phyloP scores from a whole-genome alignment of 306 rosid genomes.

The Vigna angularis region DNA sequence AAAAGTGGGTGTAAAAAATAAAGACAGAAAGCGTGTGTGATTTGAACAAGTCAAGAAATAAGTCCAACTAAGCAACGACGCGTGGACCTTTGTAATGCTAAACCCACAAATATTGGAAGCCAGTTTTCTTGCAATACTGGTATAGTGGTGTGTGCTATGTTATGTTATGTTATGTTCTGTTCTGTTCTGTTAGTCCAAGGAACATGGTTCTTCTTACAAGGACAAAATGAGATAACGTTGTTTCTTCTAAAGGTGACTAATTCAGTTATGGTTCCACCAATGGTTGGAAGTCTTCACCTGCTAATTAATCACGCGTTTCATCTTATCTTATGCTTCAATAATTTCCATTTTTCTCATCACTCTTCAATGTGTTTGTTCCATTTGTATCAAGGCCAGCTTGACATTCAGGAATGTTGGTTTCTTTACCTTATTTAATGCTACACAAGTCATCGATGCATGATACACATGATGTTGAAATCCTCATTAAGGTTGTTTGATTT shows the following conservation, averaged over 20 bases:
- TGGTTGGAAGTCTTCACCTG: conserved; percentile 31
- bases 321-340: not conserved
- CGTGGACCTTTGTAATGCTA: conserved; percentile 60
- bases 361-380: conserved; percentile 1
- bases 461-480: conserved; percentile 46
- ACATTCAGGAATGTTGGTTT: conserved; percentile 39
- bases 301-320: conserved; percentile 7
- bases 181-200: conserved; percentile 29
- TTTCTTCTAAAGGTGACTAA: conserved; percentile 41
- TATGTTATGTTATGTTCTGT: not conserved
- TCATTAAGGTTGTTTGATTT: not conserved
- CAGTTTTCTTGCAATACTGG: conserved; percentile 55
- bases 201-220: conserved; percentile 21
- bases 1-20: conserved; percentile 10
- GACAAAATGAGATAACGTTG: conserved; percentile 11
- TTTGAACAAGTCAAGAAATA: conserved; percentile 48
- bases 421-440: conserved; percentile 28
- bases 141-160: conserved; percentile 13
- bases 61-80: conserved; percentile 76
- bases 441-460: conserved; percentile 37
- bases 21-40: conserved; percentile 37
- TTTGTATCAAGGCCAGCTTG: conserved; percentile 2
- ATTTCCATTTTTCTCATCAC: not conserved
- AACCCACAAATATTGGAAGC: conserved; percentile 58
- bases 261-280: conserved; percentile 42